Percentiles rank a stretch among this genome's conserved stretches.
Conservation (phyloP, 2,329 filamentous ascomycete species). For the Massarina eburnea region DNA sequence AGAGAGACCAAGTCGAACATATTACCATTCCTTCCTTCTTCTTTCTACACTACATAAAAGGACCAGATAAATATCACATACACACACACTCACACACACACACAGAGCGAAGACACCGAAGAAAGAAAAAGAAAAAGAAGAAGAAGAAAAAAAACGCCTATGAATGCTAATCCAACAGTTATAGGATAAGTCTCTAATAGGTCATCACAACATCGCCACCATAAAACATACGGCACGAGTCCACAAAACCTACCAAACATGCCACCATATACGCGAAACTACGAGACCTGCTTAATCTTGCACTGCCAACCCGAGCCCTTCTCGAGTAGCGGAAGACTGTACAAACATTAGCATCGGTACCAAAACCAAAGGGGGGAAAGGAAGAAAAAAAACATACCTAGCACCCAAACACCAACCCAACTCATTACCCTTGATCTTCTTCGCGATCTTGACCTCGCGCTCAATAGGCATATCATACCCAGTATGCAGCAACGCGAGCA, state of each 20-base stretch:
- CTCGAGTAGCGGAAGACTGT: constrained; percentile 78
- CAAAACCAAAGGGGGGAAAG: neutral
- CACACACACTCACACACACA: too few relatives aligned
- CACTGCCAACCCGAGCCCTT: constrained; percentile 87
- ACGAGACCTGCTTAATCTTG: constrained; percentile 71
- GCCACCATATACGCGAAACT: constrained; percentile 2
- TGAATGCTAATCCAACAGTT: constrained; percentile 9
- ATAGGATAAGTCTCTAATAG: too few relatives aligned
- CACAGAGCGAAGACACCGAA: too few relatives aligned
- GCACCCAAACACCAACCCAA: constrained; percentile 97
- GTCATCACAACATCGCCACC: too few relatives aligned
- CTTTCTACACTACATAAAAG: too few relatives aligned
- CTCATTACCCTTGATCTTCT: constrained; percentile 98
- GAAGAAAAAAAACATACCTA: constrained; percentile 62
- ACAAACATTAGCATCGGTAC: constrained; percentile 41
- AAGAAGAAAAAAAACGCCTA: constrained; percentile 5
- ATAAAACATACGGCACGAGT: too few relatives aligned
- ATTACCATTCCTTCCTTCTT: too few relatives aligned
- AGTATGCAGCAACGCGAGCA: constrained; percentile 87
- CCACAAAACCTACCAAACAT: too few relatives aligned
- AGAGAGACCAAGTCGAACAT: too few relatives aligned
- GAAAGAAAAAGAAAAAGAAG: neutral
- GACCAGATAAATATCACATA: too few relatives aligned
- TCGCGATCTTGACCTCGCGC: constrained; percentile 94
- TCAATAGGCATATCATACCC: constrained; percentile 98